Evolutionary conservation across 2,329 filamentous ascomycete species (phyloP), one percentile per base, ranked within the genome.

Genomic region (Ciborinia camelliae): DNA sequence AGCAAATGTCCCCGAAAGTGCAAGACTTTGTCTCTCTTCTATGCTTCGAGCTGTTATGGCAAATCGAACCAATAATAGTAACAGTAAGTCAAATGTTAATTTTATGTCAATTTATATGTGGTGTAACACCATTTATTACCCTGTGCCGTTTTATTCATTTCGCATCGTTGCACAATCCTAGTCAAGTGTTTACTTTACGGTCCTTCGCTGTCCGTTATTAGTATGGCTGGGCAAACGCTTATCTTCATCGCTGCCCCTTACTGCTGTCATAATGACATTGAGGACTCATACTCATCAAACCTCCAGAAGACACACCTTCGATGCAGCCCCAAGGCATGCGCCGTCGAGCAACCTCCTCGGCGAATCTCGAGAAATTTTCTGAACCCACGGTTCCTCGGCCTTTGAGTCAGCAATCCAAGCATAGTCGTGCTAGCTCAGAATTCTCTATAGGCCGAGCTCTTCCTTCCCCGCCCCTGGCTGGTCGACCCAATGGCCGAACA

Each of bases 1-100:
- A 7, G 80, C 84, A 51, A 85, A 86, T 65, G 85, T 84, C 41
- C 85, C 90, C 6, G 89, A 92, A 71, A 89, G 85, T 68, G 87
- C 91, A 70, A 88, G 89, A 73, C 84, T 86, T 72, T 93, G 90
- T 74, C 82, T 98, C 51, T 88, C 89, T 58, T 83, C 88, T 30
- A 88, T 97, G 69, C 78, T 97, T 65, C 84, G 87, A 73, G 86
- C 87, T 45, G 86, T 93, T 45, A 84, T 95, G 69, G 78, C 84
- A 57, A 82, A 82, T 71, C 84, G 85, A 77, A 58, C 41, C 55
- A 58, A 35, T 41, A 41, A 55, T 45, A 32, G 30, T n/a, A 83
- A 84, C 80, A 89, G 91, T 94, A 79, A 81, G 86, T 81, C 43
- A 23, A 23, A 28, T 48, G 48, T 60, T 62, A 50, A 43, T 63